Conservation (phyloP, 192 early-diverging fungal genomes). For the Backusella circina region DNA sequence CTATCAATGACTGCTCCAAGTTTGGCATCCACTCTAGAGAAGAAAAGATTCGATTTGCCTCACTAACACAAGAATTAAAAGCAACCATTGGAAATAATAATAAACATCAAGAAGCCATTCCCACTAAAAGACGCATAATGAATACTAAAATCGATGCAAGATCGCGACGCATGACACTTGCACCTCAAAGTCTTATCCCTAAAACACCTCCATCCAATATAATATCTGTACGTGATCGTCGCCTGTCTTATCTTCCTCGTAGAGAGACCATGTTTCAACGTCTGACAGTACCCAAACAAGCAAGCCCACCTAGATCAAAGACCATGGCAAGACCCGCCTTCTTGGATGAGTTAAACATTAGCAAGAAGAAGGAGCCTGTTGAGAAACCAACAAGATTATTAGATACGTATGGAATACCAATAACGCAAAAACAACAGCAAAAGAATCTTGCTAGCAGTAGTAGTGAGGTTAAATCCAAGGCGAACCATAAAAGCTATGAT, state of each 20-base stretch:
- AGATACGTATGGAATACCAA: slow-evolving; percentile 76
- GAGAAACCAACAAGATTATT: slow-evolving; percentile 36
- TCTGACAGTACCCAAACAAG: not conserved
- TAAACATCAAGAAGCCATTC: not conserved
- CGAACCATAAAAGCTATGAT: not conserved
- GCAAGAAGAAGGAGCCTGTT: not conserved
- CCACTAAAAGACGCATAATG: not conserved
- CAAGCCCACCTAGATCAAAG: not conserved
- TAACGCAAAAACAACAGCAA: not conserved
- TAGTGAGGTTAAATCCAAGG: not conserved
- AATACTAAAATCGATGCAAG: not conserved
- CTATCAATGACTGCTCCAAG: not conserved
- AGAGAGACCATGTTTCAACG: not conserved
- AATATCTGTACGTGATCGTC: not conserved
- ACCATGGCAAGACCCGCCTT: not conserved
- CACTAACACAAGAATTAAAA: not conserved
- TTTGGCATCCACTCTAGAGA: not conserved
- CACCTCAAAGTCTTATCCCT: not conserved
- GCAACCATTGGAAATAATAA: not conserved
- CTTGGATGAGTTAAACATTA: not conserved
- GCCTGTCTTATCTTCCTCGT: slow-evolving; percentile 2
- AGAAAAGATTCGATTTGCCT: not conserved
- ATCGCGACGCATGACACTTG: not conserved
- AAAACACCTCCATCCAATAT: not conserved
- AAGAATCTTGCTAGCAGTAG: slow-evolving; percentile 14